Conservation (phyloP, 495 filamentous ascomycete genomes). For the Neurospora sublineolata region DNA sequence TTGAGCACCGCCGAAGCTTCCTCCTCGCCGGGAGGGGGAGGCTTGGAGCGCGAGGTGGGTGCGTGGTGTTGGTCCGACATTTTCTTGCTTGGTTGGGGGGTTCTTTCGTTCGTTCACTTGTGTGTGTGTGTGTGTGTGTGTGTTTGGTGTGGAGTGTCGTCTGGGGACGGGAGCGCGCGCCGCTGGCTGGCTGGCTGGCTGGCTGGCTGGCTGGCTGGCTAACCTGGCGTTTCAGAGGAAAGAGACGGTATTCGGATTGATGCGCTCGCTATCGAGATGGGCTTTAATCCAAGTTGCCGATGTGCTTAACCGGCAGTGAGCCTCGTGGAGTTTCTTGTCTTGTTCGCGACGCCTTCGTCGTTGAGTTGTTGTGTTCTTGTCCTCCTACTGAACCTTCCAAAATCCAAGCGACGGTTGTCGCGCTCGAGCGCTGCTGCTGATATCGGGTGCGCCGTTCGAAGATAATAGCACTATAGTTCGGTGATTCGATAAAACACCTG, state of each 20-base stretch:
- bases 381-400: not conserved
- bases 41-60: slow-evolving; percentile 60
- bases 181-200: not conserved
- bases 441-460: not conserved
- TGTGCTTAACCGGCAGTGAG: not conserved
- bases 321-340: not conserved
- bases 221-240: not conserved
- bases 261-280: not conserved
- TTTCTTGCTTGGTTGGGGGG: not conserved
- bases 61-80: slow-evolving; percentile 23
- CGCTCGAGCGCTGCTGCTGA: not conserved
- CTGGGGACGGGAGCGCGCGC: not conserved
- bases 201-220: not conserved
- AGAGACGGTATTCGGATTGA: not conserved
- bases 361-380: not conserved
- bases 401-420: not conserved
- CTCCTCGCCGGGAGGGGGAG: slow-evolving; percentile 67
- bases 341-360: not conserved
- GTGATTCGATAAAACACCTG: not conserved
- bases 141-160: not conserved
- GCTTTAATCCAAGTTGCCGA: not conserved
- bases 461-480: not conserved
- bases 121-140: not conserved
- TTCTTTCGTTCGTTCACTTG: not conserved
- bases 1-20: slow-evolving; percentile 71